These are phyloP conservation scores for sorghum (Sorghum bicolor) DNA, from an alignment of 176 grass and related monocot genomes.

Conservation along the genomic window DNA sequence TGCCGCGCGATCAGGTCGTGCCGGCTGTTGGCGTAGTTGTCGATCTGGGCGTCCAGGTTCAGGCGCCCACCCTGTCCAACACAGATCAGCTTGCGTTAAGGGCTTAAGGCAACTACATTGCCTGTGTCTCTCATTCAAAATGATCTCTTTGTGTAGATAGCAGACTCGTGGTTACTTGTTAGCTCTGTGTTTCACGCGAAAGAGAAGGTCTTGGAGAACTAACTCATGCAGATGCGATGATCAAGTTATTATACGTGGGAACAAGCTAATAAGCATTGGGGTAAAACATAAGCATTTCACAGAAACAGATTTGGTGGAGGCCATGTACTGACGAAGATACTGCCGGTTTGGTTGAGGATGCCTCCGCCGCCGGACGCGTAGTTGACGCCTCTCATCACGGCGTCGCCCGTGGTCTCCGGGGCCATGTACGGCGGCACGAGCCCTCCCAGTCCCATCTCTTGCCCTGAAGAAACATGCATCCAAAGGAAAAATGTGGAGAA, in stretches of 20 bases:
- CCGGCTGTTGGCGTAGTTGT: conserved; percentile 68
- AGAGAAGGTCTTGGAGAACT: background rate
- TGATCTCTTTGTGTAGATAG: background rate
- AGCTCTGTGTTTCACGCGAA: background rate
- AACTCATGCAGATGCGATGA: conserved; percentile 28
- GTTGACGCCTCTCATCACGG: conserved; percentile 64
- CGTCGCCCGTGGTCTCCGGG: conserved; percentile 53
- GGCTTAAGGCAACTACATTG: background rate
- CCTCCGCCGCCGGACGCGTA: conserved; percentile 85
- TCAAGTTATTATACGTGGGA: background rate
- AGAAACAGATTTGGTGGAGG: conserved; percentile 1
- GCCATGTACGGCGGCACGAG: conserved; percentile 67
- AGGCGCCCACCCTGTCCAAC: conserved; percentile 53
- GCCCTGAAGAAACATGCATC: conserved; percentile 42
- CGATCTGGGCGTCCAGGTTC: conserved; percentile 74
- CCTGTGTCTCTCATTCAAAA: background rate
- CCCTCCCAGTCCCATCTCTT: conserved; percentile 49
- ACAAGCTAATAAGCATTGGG: background rate
- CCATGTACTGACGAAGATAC: conserved; percentile 61
- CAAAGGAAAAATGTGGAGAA: background rate
- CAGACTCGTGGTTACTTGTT: background rate
- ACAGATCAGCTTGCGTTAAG: background rate
- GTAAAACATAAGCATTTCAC: background rate
- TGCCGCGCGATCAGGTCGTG: conserved; percentile 54
- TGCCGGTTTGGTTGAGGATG: conserved; percentile 80